These are phyloP conservation scores for Plantago ovata DNA, from an alignment of 257 asterid species.

Conservation along the genomic window DNA sequence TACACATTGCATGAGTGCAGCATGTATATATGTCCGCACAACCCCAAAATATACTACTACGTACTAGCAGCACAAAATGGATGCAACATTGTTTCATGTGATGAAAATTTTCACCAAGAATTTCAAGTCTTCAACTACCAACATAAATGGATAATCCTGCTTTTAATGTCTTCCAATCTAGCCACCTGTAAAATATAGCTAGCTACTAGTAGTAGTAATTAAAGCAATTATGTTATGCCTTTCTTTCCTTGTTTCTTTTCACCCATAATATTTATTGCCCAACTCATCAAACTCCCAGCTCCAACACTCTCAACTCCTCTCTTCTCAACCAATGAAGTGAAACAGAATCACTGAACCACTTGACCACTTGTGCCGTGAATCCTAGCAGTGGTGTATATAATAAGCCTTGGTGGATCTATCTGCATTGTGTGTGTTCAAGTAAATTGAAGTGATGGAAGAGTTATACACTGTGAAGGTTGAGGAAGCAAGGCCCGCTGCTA, in stretches of 20 bases:
- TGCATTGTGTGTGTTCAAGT: background rate
- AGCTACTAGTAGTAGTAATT: background rate
- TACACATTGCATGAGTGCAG: too few species aligned
- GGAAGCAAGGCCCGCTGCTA: constrained; percentile 37
- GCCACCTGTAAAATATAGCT: constrained; percentile 31
- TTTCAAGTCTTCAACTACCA: constrained; percentile 28
- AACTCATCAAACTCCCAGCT: constrained; percentile 11
- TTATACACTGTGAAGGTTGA: constrained; percentile 52
- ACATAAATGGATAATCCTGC: constrained; percentile 35
- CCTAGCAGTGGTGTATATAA: background rate
- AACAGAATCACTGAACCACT: background rate
- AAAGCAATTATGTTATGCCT: background rate
- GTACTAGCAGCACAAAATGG: too few species aligned
- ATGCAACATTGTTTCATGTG: too few species aligned
- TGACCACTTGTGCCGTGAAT: background rate
- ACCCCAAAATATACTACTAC: too few species aligned
- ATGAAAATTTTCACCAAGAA: too few species aligned
- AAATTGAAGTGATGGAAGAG: constrained; percentile 33
- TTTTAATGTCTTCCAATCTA: constrained; percentile 18
- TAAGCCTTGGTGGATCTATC: background rate
- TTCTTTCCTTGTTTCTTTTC: background rate
- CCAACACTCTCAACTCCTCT: constrained; percentile 4
- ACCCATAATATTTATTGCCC: constrained; percentile 24
- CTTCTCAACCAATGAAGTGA: background rate
- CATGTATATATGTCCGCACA: too few species aligned